phyloP scores from a whole-genome alignment of 805 yeast species.

The Suhomyces sp. region DNA sequence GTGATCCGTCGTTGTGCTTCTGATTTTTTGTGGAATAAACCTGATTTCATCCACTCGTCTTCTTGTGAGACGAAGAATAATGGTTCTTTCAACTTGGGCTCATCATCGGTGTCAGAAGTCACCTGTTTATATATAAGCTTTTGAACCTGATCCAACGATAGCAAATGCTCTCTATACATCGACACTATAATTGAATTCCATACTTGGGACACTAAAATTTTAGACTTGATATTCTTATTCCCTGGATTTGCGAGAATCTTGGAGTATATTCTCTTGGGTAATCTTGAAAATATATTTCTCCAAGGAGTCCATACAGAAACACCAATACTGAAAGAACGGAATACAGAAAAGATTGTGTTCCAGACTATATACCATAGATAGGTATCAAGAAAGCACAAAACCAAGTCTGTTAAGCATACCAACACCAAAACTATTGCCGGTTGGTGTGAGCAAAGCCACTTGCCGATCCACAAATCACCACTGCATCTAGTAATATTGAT shows the following conservation, averaged over 20 bases:
- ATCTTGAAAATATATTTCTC: slow-evolving; percentile 72
- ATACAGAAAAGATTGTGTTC: slow-evolving; percentile 70
- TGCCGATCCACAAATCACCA: slow-evolving; percentile 59
- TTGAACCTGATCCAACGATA: slow-evolving; percentile 71
- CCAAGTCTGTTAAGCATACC: slow-evolving; percentile 58
- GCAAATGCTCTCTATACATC: slow-evolving; percentile 76
- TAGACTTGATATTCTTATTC: slow-evolving; percentile 41
- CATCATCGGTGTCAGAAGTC: slow-evolving; percentile 29
- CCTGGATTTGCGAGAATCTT: slow-evolving; percentile 54
- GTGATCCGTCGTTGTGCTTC: slow-evolving; percentile 84
- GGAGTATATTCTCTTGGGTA: slow-evolving; percentile 73
- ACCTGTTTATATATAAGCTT: slow-evolving; percentile 59
- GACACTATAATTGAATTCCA: slow-evolving; percentile 86
- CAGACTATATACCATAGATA: slow-evolving; percentile 84
- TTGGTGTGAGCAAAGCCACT: slow-evolving; percentile 51
- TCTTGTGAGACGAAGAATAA: slow-evolving; percentile 78
- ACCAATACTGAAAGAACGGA: slow-evolving; percentile 69
- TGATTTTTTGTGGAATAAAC: slow-evolving; percentile 56
- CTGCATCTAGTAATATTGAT: slow-evolving; percentile 55
- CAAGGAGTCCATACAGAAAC: slow-evolving; percentile 87
- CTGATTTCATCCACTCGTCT: slow-evolving; percentile 61
- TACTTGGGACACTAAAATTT: slow-evolving; percentile 37
- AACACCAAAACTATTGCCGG: slow-evolving; percentile 53
- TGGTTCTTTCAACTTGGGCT: slow-evolving; percentile 60
- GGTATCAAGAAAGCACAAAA: slow-evolving; percentile 74